These are phyloP conservation scores for Scleromitrula shiraiana DNA, from an alignment of 2,329 filamentous ascomycete genomes.

Conservation along the genomic window DNA sequence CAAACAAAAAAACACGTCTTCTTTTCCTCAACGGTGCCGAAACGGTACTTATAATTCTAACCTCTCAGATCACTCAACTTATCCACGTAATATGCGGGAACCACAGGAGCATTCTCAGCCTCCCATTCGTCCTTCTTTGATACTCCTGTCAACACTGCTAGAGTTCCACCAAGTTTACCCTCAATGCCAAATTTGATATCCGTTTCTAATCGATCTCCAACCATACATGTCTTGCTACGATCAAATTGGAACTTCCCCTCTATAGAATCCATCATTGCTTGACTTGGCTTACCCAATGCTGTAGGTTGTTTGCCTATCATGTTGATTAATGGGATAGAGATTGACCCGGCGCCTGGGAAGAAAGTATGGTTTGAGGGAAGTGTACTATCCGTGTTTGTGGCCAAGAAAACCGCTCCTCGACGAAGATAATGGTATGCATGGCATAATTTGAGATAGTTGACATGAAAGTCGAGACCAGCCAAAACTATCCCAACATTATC, in stretches of 20 bases:
- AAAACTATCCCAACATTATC: conserved; percentile 85
- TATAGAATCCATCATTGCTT: conserved; percentile 99
- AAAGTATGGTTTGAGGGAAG: conserved; percentile 73
- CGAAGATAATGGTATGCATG: conserved; percentile 80
- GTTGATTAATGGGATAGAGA: conserved; percentile 68
- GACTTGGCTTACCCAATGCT: conserved; percentile 86
- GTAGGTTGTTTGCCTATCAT: conserved; percentile 64
- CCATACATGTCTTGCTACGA: conserved; percentile 81
- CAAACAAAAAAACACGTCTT: too few species aligned
- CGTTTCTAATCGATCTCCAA: conserved; percentile 87
- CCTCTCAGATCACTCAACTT: conserved; percentile 67
- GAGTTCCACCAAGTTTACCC: conserved; percentile 80
- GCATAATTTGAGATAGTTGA: conserved; percentile 89
- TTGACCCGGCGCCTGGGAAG: conserved; percentile 86
- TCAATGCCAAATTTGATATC: conserved; percentile 95
- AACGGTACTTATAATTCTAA: conserved; percentile 12
- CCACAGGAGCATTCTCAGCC: conserved; percentile 55
- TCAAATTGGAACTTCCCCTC: conserved; percentile 93
- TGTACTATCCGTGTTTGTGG: conserved; percentile 88
- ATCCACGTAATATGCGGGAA: conserved; percentile 79
- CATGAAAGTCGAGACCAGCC: conserved; percentile 83
- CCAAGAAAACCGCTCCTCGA: conserved; percentile 76
- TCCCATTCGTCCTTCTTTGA: conserved; percentile 78
- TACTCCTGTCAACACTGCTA: conserved; percentile 88
- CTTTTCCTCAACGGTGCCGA: too few species aligned